Conservation (phyloP, 2,329 filamentous ascomycete genomes). For the Diaporthe amygdali region DNA sequence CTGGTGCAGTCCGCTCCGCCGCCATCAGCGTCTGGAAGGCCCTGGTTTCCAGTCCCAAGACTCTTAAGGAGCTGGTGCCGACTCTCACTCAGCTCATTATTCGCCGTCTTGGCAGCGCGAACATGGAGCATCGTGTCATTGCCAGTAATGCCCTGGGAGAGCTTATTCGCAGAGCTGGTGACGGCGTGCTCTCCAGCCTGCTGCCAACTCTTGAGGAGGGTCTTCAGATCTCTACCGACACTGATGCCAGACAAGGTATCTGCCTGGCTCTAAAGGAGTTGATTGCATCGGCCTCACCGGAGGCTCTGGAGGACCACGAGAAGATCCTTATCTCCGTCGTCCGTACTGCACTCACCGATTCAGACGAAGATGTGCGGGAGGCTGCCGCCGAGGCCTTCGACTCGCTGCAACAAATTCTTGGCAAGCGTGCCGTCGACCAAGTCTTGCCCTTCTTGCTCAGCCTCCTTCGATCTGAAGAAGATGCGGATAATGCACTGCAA, state of each 20-base stretch:
- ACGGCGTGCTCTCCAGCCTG: conserved; percentile 86
- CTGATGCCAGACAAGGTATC: conserved; percentile 94
- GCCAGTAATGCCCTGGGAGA: conserved; percentile 96
- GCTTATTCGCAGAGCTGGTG: conserved; percentile 94
- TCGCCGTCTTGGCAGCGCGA: conserved; percentile 88
- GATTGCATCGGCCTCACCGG: conserved; percentile 85
- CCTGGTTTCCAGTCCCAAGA: conserved; percentile 87
- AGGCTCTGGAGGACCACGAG: conserved; percentile 92
- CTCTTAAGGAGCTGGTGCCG: conserved; percentile 92
- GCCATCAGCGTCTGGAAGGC: conserved; percentile 97
- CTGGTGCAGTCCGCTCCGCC: conserved; percentile 85
- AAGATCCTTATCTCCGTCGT: conserved; percentile 95
- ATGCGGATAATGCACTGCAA: conserved; percentile 90
- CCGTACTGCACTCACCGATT: conserved; percentile 88
- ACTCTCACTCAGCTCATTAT: conserved; percentile 96
- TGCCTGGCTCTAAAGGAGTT: conserved; percentile 95
- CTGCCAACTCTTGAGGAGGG: conserved; percentile 93
- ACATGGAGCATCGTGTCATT: conserved; percentile 99
- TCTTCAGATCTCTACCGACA: conserved; percentile 84
- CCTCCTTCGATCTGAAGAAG: conserved; percentile 82
- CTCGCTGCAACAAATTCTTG: conserved; percentile 88
- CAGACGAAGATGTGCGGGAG: conserved; percentile 87
- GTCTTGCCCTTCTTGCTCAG: conserved; percentile 91
- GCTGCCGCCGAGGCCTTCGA: conserved; percentile 98
- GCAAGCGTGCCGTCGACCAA: conserved; percentile 93